Percentiles rank a stretch among this genome's conserved stretches.
Evolutionary conservation across 495 filamentous ascomycete species (phyloP).

Genomic region (Annulohypoxylon moriforme): DNA sequence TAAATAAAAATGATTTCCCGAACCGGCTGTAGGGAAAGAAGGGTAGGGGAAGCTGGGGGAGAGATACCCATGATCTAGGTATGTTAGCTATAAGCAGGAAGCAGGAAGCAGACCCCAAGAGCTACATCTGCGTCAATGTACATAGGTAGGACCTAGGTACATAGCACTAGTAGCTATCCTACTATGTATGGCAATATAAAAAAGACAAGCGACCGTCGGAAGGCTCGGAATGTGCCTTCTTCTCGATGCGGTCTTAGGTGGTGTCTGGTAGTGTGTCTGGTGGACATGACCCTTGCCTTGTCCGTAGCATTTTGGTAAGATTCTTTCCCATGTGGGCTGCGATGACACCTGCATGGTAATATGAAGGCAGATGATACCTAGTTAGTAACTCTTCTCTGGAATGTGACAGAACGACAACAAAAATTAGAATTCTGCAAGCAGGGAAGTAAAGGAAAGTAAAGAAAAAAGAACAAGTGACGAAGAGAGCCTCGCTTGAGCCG

Average conservation of each 20-base stretch:
- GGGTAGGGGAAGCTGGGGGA: too few species aligned
- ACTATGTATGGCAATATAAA: background rate
- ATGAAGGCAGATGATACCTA: background rate
- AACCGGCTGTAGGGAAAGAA: conserved; percentile 14
- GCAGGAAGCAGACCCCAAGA: too few species aligned
- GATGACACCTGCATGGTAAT: conserved; percentile 13
- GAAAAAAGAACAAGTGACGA: background rate
- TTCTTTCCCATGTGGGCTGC: conserved; percentile 24
- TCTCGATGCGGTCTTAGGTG: conserved; percentile 7
- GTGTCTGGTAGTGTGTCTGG: background rate
- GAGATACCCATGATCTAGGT: background rate
- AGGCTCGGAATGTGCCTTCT: conserved; percentile 25
- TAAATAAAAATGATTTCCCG: conserved; percentile 26
- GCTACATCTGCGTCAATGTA: background rate
- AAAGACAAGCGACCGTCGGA: conserved; percentile 21
- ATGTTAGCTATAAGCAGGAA: background rate
- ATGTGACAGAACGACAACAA: background rate
- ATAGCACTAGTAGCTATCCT: background rate
- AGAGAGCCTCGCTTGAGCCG: background rate
- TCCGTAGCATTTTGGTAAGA: conserved; percentile 17
- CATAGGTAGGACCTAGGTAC: background rate
- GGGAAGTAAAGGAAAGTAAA: background rate
- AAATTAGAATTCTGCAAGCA: background rate
- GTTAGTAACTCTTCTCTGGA: background rate
- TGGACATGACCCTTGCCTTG: conserved; percentile 9